Evolutionary conservation across 2,329 filamentous ascomycete genomes (phyloP).

Genomic region (Cladophialophora chaetospira): DNA sequence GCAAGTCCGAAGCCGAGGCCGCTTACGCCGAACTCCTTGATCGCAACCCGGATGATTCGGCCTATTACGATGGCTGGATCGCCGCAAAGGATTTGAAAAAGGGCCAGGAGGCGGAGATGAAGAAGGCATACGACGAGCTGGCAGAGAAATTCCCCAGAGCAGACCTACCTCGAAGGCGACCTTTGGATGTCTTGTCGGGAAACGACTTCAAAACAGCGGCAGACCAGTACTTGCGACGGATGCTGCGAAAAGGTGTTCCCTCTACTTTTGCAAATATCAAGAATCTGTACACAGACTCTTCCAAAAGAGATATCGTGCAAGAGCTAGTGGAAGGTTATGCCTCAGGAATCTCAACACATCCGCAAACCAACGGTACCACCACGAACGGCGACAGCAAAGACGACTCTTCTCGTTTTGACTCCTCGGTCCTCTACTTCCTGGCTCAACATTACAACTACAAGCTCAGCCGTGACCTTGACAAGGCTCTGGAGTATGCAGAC

Average conservation of each 20-base stretch:
- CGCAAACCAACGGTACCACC: conserved; percentile 53
- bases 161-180: conserved; percentile 82
- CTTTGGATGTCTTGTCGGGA: conserved; percentile 83
- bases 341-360: conserved; percentile 50
- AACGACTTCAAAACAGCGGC: conserved; percentile 78
- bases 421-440: conserved; percentile 86
- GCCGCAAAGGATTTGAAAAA: conserved; percentile 65
- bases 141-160: conserved; percentile 77
- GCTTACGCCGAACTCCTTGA: conserved; percentile 81
- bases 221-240: conserved; percentile 75
- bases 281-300: conserved; percentile 76
- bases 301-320: conserved; percentile 76
- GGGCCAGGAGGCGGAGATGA: conserved; percentile 64
- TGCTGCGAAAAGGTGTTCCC: conserved; percentile 89
- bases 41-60: conserved; percentile 82
- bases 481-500: conserved; percentile 80
- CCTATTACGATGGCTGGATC: conserved; percentile 80
- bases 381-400: conserved; percentile 54
- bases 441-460: conserved; percentile 97
- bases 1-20: conserved; percentile 75
- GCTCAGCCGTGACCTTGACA: conserved; percentile 77
- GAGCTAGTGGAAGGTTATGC: conserved; percentile 78
- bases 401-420: conserved; percentile 62
- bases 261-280: conserved; percentile 98
- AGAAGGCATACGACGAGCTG: conserved; percentile 79